Percentiles rank a stretch among this genome's conserved stretches.
These are phyloP conservation scores for Aspergillus piperis DNA, from an alignment of 2,329 filamentous ascomycete species.

Conservation along the genomic window DNA sequence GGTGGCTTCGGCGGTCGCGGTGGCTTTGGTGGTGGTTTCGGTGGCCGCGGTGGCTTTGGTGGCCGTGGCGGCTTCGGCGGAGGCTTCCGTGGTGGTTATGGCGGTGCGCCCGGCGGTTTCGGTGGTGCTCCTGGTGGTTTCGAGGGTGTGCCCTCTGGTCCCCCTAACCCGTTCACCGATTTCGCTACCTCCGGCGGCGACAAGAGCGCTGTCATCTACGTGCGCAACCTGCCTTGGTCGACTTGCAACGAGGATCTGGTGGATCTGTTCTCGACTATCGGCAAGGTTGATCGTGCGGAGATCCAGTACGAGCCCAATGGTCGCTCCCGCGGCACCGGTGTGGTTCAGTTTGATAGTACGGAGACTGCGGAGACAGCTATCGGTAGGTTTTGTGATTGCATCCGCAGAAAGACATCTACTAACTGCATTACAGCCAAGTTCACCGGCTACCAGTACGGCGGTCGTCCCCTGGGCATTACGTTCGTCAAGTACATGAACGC, in stretches of 20 bases:
- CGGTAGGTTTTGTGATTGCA: constrained; percentile 44
- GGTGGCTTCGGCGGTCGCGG: constrained; percentile 49
- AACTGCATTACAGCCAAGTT: constrained; percentile 70
- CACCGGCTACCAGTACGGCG: constrained; percentile 95
- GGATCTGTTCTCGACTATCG: constrained; percentile 95
- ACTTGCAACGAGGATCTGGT: constrained; percentile 97
- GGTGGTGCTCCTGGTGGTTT: constrained; percentile 38
- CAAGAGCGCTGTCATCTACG: constrained; percentile 81
- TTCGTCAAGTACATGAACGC: constrained; percentile 89
- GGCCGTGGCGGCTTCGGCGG: constrained; percentile 59
- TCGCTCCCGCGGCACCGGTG: constrained; percentile 89
- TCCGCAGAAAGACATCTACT: constrained; percentile 5
- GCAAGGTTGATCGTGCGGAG: constrained; percentile 97
- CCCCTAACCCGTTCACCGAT: constrained; percentile 88
- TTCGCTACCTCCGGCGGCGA: constrained; percentile 85
- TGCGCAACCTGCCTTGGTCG: constrained; percentile 97
- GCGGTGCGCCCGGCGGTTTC: constrained; percentile 51
- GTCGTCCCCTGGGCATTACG: constrained; percentile 86
- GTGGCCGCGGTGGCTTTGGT: constrained; percentile 58
- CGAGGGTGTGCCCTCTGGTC: constrained; percentile 53
- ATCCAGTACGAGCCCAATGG: constrained; percentile 98
- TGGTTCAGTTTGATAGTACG: constrained; percentile 85
- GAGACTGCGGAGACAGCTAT: constrained; percentile 92
- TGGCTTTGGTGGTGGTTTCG: constrained; percentile 42
- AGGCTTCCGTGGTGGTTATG: constrained; percentile 57